Conservation (phyloP, 2,329 filamentous ascomycete genomes). For the Orbilia javanica region DNA sequence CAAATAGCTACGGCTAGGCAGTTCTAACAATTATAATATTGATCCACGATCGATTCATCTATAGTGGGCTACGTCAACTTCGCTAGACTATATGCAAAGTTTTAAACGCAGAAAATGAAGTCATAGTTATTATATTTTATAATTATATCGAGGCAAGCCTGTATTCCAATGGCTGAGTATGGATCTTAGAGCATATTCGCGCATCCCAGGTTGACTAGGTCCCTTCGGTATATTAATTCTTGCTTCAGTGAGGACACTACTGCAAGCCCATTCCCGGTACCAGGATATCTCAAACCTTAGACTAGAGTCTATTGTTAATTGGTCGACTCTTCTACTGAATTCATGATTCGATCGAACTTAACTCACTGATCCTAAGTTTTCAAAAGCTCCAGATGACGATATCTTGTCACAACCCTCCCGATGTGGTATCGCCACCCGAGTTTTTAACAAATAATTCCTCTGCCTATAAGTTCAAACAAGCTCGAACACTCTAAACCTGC, state of each 20-base stretch:
- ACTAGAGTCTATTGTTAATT: background rate
- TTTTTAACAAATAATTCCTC: background rate
- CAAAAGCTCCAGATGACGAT: slow-evolving; percentile 15
- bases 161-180: no score
- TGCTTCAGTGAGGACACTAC: background rate
- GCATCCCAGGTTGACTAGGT: no score
- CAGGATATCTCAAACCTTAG: background rate
- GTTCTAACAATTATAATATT: no score
- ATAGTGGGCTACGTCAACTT: no score
- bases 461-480: background rate
- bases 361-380: background rate
- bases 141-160: background rate
- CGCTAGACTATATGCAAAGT: no score
- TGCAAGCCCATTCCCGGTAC: background rate
- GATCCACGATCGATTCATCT: no score
- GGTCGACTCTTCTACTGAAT: background rate
- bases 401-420: background rate
- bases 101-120: no score
- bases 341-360: background rate
- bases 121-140: background rate
- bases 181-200: no score
- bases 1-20: no score
- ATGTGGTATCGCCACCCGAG: background rate
- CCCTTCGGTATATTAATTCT: no score
- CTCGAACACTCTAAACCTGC: background rate